phyloP scores from a whole-genome alignment of 371 early-diverging fungal genomes.

The Caulochytrium protostelioides region DNA sequence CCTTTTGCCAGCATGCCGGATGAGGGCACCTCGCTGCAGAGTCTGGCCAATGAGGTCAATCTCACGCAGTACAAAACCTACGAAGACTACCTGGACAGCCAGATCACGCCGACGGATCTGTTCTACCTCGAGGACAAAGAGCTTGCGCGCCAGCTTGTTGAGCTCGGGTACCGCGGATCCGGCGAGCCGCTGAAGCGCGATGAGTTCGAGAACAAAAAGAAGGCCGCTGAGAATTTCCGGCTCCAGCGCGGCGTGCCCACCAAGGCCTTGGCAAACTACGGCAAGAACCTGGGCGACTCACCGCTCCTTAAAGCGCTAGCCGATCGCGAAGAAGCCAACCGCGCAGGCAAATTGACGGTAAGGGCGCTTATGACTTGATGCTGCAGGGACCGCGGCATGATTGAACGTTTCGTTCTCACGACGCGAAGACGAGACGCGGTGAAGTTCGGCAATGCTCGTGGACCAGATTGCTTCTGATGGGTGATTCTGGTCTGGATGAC shows the following conservation, averaged over 20 bases:
- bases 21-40: too few species aligned
- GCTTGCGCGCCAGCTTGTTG: conserved; percentile 32
- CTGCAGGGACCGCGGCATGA: too few species aligned
- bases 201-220: conserved; percentile 27
- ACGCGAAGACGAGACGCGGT: too few species aligned
- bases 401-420: too few species aligned
- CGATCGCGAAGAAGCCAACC: conserved; percentile 30
- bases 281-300: conserved; percentile 14
- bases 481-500: too few species aligned
- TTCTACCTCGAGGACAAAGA: conserved; percentile 37
- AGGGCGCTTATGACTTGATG: too few species aligned
- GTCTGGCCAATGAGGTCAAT: too few species aligned
- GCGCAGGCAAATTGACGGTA: conserved; percentile 30
- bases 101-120: conserved; percentile 24
- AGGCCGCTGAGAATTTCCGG: conserved; percentile 26
- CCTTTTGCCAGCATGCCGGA: too few species aligned
- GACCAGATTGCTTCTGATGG: too few species aligned
- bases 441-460: too few species aligned
- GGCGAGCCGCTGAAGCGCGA: conserved; percentile 32
- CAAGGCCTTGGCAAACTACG: conserved; percentile 18
- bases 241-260: conserved; percentile 21
- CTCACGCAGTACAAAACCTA: conserved; percentile 30
- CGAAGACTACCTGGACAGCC: conserved; percentile 34
- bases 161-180: conserved; percentile 29
- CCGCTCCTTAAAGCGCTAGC: conserved; percentile 27